phyloP scores from a whole-genome alignment of 2,329 filamentous ascomycete species.

The Pseudocercospora ulei region DNA sequence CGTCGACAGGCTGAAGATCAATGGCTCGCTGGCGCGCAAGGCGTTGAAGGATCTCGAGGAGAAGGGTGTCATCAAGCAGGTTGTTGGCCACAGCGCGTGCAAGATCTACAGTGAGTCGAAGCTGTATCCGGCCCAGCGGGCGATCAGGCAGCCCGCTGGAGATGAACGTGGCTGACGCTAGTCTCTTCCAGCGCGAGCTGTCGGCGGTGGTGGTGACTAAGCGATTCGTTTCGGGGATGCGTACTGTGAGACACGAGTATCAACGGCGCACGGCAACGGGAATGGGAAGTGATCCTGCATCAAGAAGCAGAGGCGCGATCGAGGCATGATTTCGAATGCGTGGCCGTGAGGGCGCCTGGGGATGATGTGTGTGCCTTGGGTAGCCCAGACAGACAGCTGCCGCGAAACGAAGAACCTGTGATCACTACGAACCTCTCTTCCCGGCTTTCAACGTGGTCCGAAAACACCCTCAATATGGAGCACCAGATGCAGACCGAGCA shows the following conservation, averaged over 20 bases:
- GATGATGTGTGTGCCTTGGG: constrained; percentile 12
- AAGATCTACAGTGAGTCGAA: constrained; percentile 81
- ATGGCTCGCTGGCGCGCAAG: constrained; percentile 87
- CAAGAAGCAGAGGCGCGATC: constrained; percentile 10
- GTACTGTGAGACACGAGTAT: constrained; percentile 12
- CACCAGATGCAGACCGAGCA: too few species aligned
- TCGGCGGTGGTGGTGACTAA: constrained; percentile 17
- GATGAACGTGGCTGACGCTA: constrained; percentile 50
- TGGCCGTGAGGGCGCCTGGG: constrained; percentile 9
- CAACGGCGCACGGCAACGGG: constrained; percentile 17
- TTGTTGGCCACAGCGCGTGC: constrained; percentile 93
- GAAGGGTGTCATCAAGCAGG: constrained; percentile 96
- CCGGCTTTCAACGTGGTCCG: too few species aligned
- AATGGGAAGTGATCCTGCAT: constrained; percentile 10
- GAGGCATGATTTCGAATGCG: constrained; percentile 2
- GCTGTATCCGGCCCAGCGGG: constrained; percentile 66
- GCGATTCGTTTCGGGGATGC: constrained; percentile 14
- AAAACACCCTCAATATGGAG: too few species aligned
- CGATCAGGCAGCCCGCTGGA: constrained; percentile 97
- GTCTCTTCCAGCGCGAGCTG: constrained; percentile 15
- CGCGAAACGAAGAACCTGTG: constrained; percentile 19
- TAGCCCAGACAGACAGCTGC: constrained; percentile 19
- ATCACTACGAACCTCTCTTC: constrained; percentile 16
- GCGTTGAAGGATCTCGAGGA: constrained; percentile 90
- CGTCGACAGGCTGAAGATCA: constrained; percentile 99